Base-by-base conservation (phyloP, 192 early-diverging fungal species). In the Backusella sp. region DNA sequence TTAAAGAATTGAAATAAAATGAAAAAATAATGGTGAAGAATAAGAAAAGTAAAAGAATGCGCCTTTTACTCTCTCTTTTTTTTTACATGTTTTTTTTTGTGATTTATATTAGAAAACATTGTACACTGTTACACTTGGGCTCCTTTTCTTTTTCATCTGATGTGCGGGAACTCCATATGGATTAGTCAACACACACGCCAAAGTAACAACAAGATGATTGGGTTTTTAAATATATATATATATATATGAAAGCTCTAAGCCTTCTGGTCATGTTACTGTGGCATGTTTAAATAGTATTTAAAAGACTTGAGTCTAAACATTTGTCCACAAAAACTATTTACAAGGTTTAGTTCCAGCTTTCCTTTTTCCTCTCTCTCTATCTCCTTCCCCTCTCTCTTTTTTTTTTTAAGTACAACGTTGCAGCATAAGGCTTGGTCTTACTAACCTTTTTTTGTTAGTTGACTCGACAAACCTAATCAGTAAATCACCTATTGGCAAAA, bases 371-470 rank as follows among this genome's bases (percentile, higher is more conserved):
- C 8, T 56, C n/a, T 21, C 52, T n/a, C 21, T 6, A 2, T 32
- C 3, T 32, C 32, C n/a, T 7, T 12, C 8, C 21, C 23, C n/a
- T 21, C 52, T n/a, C 52, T 6, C n/a, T n/a, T 56, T 56, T 12
- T 53, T 53, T 53, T 59, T 26, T 28, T 26, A 59, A 26, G 56
- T 59, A 59, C 56, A 59, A 59, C 56, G 56, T 59, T 59, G 56
- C 56, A 59, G 12, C 26, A 11, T 0, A 26, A 12, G 56, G 56
- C 56, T 59, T 59, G 56, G 56, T 59, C 3, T 59, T 26, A 7
- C 9, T 23, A 26, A 28, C 56, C 56, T 59, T 59, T 28, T 19
- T 49, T 19, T 49, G 42, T 4, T 49, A 49, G 19, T 7, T 49
- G 19, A 49, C 15, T 19, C 46, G 17, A 49, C 17, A 49, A 49